These are phyloP conservation scores for Citrus hindsii DNA, from an alignment of 345 rosid genomes.

Conservation along the genomic window DNA sequence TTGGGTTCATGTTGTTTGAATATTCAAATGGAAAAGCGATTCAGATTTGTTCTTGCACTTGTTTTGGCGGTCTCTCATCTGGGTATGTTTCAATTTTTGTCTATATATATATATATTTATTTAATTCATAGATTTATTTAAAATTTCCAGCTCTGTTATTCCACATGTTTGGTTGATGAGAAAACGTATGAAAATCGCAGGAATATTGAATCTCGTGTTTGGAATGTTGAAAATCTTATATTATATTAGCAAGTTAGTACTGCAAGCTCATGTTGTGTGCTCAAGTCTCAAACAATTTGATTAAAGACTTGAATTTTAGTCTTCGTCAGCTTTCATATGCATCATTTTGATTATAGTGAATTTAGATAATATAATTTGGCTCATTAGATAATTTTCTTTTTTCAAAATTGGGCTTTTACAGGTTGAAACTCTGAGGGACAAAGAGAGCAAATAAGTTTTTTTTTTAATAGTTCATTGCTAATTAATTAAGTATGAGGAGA, in stretches of 20 bases:
- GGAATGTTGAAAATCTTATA: background rate
- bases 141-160: background rate
- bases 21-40: background rate
- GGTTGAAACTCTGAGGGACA: conserved; percentile 15
- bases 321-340: background rate
- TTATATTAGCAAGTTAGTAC: background rate
- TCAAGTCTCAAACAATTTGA: background rate
- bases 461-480: background rate
- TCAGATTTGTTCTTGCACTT: conserved; percentile 3
- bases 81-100: conserved; percentile 27
- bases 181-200: conserved; percentile 2
- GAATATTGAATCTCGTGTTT: background rate
- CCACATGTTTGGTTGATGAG: conserved; percentile 11
- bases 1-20: background rate
- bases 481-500: conserved; percentile 40
- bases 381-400: background rate
- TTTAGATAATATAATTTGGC: background rate
- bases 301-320: background rate
- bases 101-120: too few species aligned
- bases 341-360: background rate
- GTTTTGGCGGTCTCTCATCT: conserved; percentile 9
- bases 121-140: background rate
- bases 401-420: background rate
- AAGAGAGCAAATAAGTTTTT: background rate
- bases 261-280: background rate